Conservation (phyloP, 106 monocot genomes). For the Hemerocallis citrina region DNA sequence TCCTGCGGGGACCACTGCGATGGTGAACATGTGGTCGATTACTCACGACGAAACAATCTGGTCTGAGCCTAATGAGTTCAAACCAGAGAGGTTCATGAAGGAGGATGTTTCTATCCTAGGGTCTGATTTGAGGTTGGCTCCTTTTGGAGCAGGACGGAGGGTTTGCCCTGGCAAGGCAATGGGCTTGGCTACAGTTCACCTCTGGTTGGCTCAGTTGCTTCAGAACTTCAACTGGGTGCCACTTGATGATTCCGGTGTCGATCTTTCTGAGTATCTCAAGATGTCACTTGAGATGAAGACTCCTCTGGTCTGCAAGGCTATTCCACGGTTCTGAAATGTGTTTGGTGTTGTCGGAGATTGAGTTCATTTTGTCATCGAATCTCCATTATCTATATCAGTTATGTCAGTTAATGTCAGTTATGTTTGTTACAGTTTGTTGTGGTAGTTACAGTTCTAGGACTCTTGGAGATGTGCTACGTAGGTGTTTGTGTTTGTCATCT, state of each 20-base stretch:
- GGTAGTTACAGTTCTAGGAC: not conserved
- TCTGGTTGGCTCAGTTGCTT: conserved; percentile 70
- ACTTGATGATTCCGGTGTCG: conserved; percentile 16
- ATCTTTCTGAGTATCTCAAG: conserved; percentile 49
- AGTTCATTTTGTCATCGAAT: conserved; percentile 1
- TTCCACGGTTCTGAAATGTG: conserved; percentile 22
- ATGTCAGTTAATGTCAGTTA: not conserved
- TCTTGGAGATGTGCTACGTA: not conserved
- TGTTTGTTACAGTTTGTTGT: not conserved
- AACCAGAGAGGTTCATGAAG: conserved; percentile 46
- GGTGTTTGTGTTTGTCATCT: conserved; percentile 2
- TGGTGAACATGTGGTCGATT: conserved; percentile 89
- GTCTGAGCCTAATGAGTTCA: conserved; percentile 30
- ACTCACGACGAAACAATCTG: conserved; percentile 47
- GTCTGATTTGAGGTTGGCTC: conserved; percentile 56
- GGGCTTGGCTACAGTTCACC: conserved; percentile 54
- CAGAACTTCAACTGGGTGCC: conserved; percentile 54
- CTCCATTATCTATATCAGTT: conserved; percentile 1
- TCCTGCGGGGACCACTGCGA: conserved; percentile 69
- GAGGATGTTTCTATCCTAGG: conserved; percentile 58
- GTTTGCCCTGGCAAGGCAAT: conserved; percentile 64
- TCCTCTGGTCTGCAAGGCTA: conserved; percentile 43
- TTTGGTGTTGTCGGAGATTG: conserved; percentile 1
- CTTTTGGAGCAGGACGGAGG: conserved; percentile 59
- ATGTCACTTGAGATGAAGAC: conserved; percentile 81